Evolutionary conservation across 139 green algal species (phyloP), one percentile per base, ranked within the genome.

Genomic region (Chlamydomonas schloesseri): DNA sequence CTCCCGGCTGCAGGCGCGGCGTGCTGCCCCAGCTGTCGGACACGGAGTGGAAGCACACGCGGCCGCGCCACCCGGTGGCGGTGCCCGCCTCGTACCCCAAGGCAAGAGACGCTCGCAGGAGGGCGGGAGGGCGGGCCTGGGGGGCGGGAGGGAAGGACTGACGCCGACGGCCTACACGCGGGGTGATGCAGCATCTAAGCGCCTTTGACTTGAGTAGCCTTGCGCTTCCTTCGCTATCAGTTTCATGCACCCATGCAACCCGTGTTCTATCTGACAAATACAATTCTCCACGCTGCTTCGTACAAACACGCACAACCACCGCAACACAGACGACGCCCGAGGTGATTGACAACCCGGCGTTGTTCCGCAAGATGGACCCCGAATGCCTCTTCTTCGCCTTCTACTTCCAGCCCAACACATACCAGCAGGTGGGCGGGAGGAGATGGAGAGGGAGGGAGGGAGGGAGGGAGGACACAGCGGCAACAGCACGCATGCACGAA

Each of bases 341-440:
- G n/a, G 89, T 95, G 17, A 86, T 99, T 64, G 96, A 99, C 46
- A 93, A 96, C 75, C 95, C 96, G 10, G 92, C 86, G 36, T 88
- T 99, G 34, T 99, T 98, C 88, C 94, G 98, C 84, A 94, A 95
- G 80, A 91, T 99, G 85, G 98, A 99, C 88, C 93, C 91, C 28
- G 98, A 99, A 89, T 96, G 95, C 69, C 94, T 99, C 21, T 99
- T 99, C 92, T 99, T 99, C 86, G 93, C 95, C 50, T 99, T 99
- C 89, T 99, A 99, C 93, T 97, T 98, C 92, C 97, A 98, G 91
- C 97, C 95, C 9, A 94, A 93, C 50, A 93, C 87, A 2, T 95
- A 96, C 88, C 93, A 98, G 92, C 97, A 99, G 92, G 84, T 89
- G 70, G 2, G 67, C 26, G 15, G 10, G 14, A 31, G 34, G n/a